Evolutionary conservation across 805 yeast species (phyloP).

Genomic region (Starmerella potacharoeniae): DNA sequence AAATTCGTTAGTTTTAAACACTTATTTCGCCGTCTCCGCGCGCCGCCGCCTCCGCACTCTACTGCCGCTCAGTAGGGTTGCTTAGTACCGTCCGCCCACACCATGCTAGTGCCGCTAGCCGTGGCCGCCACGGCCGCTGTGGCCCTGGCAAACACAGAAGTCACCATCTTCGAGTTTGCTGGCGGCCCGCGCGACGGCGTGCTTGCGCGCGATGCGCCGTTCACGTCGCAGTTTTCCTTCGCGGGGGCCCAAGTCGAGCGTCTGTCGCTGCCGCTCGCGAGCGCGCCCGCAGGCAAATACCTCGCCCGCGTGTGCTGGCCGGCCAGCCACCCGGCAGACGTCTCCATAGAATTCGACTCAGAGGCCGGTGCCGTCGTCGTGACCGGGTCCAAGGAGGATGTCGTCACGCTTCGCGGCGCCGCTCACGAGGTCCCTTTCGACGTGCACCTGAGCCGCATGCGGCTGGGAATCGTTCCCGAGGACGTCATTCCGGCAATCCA

Average conservation of each 20-base stretch:
- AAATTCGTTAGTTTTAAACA: neutral
- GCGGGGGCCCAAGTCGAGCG: neutral
- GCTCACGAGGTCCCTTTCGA: constrained; percentile 7
- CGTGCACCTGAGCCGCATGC: constrained; percentile 12
- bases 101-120: neutral
- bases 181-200: neutral
- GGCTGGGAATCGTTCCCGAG: constrained; percentile 8
- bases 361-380: neutral
- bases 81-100: neutral
- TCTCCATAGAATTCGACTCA: constrained; percentile 19
- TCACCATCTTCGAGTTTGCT: neutral
- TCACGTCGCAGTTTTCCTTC: neutral
- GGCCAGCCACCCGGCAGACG: constrained; percentile 26
- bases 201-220: neutral
- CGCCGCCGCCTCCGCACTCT: too few relatives aligned
- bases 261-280: neutral
- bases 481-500: constrained; percentile 12
- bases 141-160: constrained; percentile 16
- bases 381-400: constrained; percentile 9
- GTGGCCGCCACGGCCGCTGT: neutral
- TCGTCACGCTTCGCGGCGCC: neutral
- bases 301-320: constrained; percentile 30
- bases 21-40: too few relatives aligned
- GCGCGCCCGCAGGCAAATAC: constrained; percentile 20
- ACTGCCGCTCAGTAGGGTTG: neutral